Evolutionary conservation across 306 rosid species (phyloP), one percentile per base, ranked within the genome.

Genomic region (Datisca glomerata): DNA sequence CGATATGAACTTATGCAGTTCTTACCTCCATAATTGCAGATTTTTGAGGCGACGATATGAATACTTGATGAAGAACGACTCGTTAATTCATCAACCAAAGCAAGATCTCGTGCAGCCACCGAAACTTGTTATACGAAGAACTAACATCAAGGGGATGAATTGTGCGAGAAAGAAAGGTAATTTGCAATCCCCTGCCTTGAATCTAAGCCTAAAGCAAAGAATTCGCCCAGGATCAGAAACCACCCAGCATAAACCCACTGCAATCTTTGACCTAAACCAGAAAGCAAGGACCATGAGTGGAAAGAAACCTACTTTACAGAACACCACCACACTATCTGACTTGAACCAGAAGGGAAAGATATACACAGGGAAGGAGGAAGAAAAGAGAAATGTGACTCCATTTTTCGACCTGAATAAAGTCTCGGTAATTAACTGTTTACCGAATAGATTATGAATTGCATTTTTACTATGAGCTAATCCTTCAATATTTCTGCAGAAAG

Each of bases 351-450:
- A 69, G 64, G 93, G 77, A 28, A 60, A 71, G 61, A 59, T 69
- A 55, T 68, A 54, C 23, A 63, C 59, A 43, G 75, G 78, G 34
- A 79, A 68, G 59, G 97, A 77, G 53, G 62, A 75, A 6, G 10
- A 71, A 10, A 74, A 70, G 77, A 64, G 76, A 61, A 76, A 56
- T 32, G 46, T 22, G 16, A 35, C 66, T 60, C 93, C 80, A 5
- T 48, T 64, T 64, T 83, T 89, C 2, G 95, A 91, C 72, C 68
- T 91, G 84, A 91, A 91, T 86, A 86, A 91, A 62, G 71, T 91
- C 64, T 84, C 85, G 92, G 98, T 85, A 80, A 64, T 24, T 25
- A 35, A 36, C 17, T 44, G 11, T 8, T n/a, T 4, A 51, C 18
- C 40, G 20, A 18, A 29, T 12, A 45, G 19, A 48, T 41, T 60